Evolutionary conservation across 2,329 filamentous ascomycete species (phyloP), one percentile per base, ranked within the genome.

Genomic region (Phialocephala sp.): DNA sequence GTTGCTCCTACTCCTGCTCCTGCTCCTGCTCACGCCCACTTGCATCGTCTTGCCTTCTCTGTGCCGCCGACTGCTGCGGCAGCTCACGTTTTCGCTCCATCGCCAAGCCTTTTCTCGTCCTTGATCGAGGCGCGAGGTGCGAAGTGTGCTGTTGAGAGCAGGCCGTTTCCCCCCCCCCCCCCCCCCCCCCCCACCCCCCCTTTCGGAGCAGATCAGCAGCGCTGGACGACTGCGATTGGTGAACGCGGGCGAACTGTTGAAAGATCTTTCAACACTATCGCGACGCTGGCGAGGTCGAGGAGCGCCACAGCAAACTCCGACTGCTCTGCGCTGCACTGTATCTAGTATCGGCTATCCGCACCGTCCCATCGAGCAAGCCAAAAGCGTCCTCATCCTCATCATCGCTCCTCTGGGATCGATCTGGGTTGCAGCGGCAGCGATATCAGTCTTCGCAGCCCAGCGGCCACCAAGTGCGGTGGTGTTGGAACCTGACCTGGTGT

Each of bases 241-340:
- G 24, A 27, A 56, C 35, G 60, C 47, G 41, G 50, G 47, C 37
- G 47, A 56, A 62, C 50, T 62, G 60, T 62, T 62, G 60, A 62
- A 62, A 15, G 15, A 55, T 43, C 27, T 57, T 56, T 54, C 50
- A 54, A 35, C 50, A 54, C 8, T 54, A 54, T 50, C 45, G 45
- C 20, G 45, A 50, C 6, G n/a, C 20, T 50, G 45, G 45, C n/a
- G 45, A 50, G n/a, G 18, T 35, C 20, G 45, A 50, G 8, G 45
- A 11, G 12, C 45, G 45, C 45, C 45, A 50, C 45, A 20, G n/a
- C 45, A 50, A 50, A 50, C 45, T 50, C n/a, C 45, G 8, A 24
- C 9, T 24, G 45, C 20, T 50, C 45, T 50, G 45, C 45, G 45
- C 45, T 15, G 1, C 24, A 12, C 50, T 54, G 50, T 22, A 54